These are phyloP conservation scores for Phytophthora sp. DNA, from an alignment of 352 stramenopile species.

Conservation along the genomic window DNA sequence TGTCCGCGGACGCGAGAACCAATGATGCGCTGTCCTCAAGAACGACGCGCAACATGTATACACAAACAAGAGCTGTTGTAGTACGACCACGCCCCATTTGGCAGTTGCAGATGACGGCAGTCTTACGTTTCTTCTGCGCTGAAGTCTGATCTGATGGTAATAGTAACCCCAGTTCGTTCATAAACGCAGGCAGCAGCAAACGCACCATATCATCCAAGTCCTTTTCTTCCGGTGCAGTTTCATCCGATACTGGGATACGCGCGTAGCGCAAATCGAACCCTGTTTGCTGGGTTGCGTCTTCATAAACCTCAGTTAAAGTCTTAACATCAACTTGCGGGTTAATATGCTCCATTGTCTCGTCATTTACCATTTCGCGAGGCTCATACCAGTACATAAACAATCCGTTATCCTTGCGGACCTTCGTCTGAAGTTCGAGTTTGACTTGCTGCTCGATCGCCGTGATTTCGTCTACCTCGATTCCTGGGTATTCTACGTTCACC, in stretches of 20 bases:
- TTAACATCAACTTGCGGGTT: conserved; percentile 75
- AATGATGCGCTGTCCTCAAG: conserved; percentile 47
- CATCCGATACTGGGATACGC: conserved; percentile 89
- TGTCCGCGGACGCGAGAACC: conserved; percentile 1
- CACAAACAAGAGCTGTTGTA: conserved; percentile 88
- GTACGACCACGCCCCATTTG: conserved; percentile 91
- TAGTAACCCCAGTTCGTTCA: conserved; percentile 56
- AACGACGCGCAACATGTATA: conserved; percentile 86
- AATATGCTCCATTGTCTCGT: conserved; percentile 86
- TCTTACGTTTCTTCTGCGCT: conserved; percentile 41
- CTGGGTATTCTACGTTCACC: conserved; percentile 88
- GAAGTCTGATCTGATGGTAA: conserved; percentile 11
- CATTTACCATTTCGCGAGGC: conserved; percentile 72
- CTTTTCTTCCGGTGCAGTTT: conserved; percentile 90
- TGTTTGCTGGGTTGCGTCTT: conserved; percentile 48
- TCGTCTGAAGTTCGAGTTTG: conserved; percentile 82
- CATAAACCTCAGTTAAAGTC: conserved; percentile 78
- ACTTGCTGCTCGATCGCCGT: conserved; percentile 83
- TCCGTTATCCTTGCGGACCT: conserved; percentile 75
- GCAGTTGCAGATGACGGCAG: conserved; percentile 89
- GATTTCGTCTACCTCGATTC: conserved; percentile 91
- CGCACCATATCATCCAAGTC: conserved; percentile 90
- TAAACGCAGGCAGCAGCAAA: conserved; percentile 69
- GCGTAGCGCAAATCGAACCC: conserved; percentile 79
- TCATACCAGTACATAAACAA: conserved; percentile 90